phyloP scores from a whole-genome alignment of 208 protist species.

The Angomonas deanei region DNA sequence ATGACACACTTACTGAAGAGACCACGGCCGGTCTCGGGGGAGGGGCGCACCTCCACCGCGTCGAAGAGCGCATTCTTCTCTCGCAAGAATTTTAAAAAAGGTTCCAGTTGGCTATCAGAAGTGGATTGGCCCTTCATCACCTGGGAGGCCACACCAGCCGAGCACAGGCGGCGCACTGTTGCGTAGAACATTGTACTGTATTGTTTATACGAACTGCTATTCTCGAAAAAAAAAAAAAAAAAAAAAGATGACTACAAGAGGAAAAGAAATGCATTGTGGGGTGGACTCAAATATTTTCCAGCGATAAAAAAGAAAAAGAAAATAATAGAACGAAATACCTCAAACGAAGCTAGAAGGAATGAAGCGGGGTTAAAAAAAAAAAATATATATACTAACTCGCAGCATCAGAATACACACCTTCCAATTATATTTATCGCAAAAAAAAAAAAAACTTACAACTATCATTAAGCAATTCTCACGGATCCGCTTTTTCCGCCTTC shows the following conservation, averaged over 20 bases:
- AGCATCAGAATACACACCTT: background rate
- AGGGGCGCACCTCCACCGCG: conserved; percentile 36
- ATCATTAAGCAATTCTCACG: too few relatives aligned
- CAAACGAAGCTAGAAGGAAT: background rate
- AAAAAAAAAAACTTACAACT: conserved; percentile 6
- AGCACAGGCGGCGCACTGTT: background rate
- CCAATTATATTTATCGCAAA: background rate
- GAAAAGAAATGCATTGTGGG: too few relatives aligned
- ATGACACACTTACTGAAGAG: conserved; percentile 38
- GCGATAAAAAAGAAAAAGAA: background rate
- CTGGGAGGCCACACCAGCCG: background rate
- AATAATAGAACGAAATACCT: background rate
- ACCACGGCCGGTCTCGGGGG: conserved; percentile 35
- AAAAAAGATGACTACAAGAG: too few relatives aligned
- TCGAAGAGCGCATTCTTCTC: conserved; percentile 25
- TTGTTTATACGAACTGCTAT: too few relatives aligned
- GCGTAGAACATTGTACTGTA: too few relatives aligned
- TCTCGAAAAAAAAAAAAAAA: conserved; percentile 1
- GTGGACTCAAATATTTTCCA: too few relatives aligned
- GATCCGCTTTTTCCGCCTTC: conserved; percentile 1
- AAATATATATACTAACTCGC: background rate
- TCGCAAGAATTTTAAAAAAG: too few relatives aligned
- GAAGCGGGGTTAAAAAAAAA: background rate
- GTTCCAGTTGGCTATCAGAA: too few relatives aligned
- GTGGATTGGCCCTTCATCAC: too few relatives aligned